phyloP scores from a whole-genome alignment of 2,329 filamentous ascomycete genomes.

The Spiromastix sp. region DNA sequence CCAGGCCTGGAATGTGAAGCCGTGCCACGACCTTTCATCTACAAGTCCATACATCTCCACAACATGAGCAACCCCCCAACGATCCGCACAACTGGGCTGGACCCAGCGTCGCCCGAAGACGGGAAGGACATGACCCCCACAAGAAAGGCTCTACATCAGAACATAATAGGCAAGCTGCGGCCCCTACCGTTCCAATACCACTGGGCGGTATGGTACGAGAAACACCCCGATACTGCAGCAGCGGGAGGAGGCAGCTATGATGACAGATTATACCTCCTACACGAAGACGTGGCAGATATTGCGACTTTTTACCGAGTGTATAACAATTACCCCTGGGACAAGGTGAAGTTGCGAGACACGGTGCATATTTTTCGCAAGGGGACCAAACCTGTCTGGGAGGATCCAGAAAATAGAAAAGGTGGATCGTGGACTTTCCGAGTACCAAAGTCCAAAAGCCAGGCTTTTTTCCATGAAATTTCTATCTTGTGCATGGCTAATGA shows the following conservation, averaged over 20 bases:
- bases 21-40: too few relatives aligned
- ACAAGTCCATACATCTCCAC: background rate
- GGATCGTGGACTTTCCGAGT: conserved; percentile 91
- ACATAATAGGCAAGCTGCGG: conserved; percentile 35
- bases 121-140: conserved; percentile 10
- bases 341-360: conserved; percentile 66
- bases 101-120: conserved; percentile 12
- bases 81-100: conserved; percentile 15
- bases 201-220: conserved; percentile 40
- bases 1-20: too few relatives aligned
- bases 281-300: conserved; percentile 33
- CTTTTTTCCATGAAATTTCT: conserved; percentile 27
- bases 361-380: conserved; percentile 72
- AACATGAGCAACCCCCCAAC: conserved; percentile 16
- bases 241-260: conserved; percentile 22
- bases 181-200: conserved; percentile 38
- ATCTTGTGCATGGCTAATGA: conserved; percentile 29
- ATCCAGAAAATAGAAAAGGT: conserved; percentile 73
- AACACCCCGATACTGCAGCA: conserved; percentile 20
- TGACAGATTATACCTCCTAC: conserved; percentile 26
- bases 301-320: conserved; percentile 63
- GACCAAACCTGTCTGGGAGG: conserved; percentile 71
- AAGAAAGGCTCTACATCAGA: conserved; percentile 30
- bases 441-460: conserved; percentile 58
- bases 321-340: conserved; percentile 68